Conservation (phyloP, 2,329 filamentous ascomycete genomes). For the Phoma sp. region DNA sequence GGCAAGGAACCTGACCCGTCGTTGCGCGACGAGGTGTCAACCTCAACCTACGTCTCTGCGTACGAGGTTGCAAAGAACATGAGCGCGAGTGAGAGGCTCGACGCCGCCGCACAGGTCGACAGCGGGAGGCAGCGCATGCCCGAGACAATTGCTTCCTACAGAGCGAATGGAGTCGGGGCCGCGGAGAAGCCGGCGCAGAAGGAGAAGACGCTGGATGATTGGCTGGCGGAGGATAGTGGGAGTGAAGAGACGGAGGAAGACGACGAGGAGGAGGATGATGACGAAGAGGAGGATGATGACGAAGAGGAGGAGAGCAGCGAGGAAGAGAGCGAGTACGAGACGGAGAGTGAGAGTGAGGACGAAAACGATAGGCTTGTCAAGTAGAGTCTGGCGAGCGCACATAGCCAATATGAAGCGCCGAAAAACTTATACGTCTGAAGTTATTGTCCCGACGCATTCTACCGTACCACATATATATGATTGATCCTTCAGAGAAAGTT, state of each 20-base stretch:
- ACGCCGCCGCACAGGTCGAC: slow-evolving; percentile 56
- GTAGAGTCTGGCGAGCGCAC: slow-evolving; percentile 13
- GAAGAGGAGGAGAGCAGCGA: slow-evolving; percentile 59
- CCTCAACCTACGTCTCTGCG: slow-evolving; percentile 34
- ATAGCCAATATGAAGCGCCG: neutral
- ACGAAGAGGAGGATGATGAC: slow-evolving; percentile 65
- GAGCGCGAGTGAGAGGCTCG: slow-evolving; percentile 68
- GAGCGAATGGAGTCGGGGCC: slow-evolving; percentile 49
- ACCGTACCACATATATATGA: too few species aligned
- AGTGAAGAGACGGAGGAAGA: slow-evolving; percentile 60
- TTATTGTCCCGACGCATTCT: too few species aligned
- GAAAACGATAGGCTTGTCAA: slow-evolving; percentile 48
- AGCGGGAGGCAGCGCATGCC: slow-evolving; percentile 41
- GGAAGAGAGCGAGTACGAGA: slow-evolving; percentile 63
- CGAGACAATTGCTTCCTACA: slow-evolving; percentile 45
- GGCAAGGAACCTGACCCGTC: slow-evolving; percentile 80
- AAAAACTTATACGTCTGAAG: neutral
- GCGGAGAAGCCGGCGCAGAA: slow-evolving; percentile 46
- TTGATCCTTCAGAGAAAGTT: too few species aligned
- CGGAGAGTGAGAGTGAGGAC: slow-evolving; percentile 57
- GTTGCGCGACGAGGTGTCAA: slow-evolving; percentile 65
- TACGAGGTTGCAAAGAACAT: slow-evolving; percentile 49
- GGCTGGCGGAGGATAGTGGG: slow-evolving; percentile 70
- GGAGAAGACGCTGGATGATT: slow-evolving; percentile 88
- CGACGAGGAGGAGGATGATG: slow-evolving; percentile 60